phyloP scores from a whole-genome alignment of 1,139 yeast species.

The Dujonia santamariae region DNA sequence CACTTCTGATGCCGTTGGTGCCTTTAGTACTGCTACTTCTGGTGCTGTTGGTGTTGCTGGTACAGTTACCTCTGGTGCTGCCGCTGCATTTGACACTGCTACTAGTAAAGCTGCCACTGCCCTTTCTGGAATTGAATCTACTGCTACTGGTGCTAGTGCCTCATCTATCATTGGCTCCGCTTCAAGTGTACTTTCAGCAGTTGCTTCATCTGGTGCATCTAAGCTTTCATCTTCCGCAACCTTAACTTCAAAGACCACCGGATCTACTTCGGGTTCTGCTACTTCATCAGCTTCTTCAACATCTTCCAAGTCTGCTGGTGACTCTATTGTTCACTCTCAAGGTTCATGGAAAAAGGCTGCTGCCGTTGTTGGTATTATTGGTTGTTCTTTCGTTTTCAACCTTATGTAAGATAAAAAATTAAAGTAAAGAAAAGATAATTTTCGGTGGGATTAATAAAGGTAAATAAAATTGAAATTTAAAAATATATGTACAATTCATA shows the following conservation, averaged over 20 bases:
- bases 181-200: constrained; percentile 8
- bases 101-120: constrained; percentile 10
- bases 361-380: constrained; percentile 37
- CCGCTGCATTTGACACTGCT: constrained; percentile 14
- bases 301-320: constrained; percentile 10
- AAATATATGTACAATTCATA: background rate
- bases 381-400: constrained; percentile 35
- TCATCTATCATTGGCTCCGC: constrained; percentile 12
- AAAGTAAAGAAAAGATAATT: background rate
- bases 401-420: constrained; percentile 18
- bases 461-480: background rate
- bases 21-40: constrained; percentile 9
- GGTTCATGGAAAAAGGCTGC: constrained; percentile 42
- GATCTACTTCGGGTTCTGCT: constrained; percentile 6
- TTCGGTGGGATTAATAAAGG: background rate
- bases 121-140: constrained; percentile 16
- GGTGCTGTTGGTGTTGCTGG: constrained; percentile 16
- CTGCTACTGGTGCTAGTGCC: constrained; percentile 15
- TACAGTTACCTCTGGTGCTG: constrained; percentile 16
- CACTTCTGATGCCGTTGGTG: constrained; percentile 12
- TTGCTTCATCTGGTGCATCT: constrained; percentile 12
- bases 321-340: constrained; percentile 15
- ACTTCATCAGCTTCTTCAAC: constrained; percentile 9
- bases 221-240: constrained; percentile 9
- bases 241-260: constrained; percentile 5